Evolutionary conservation across 176 grass and related monocot species (phyloP), one percentile per base, ranked within the genome.

Genomic region (Juncus inflexus): DNA sequence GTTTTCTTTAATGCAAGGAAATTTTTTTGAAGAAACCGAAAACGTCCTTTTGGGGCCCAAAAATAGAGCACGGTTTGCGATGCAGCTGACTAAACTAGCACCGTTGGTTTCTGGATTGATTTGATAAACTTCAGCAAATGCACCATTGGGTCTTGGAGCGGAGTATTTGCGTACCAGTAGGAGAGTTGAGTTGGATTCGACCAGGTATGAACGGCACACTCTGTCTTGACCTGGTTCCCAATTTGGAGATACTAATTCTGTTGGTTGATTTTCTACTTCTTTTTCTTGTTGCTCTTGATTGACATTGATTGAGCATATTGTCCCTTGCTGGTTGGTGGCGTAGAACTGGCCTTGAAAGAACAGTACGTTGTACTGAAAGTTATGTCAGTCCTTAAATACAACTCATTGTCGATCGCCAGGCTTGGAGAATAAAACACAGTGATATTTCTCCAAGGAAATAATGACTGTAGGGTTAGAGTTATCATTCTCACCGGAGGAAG

Each of bases 1-100:
- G 40, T 69, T 39, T 14, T 9, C 1, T 6, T 12, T 49, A 66
- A 58, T 60, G 12, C 64, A 69, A 69, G 53, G 53, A 5, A 70
- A 50, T 3, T 71, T 19, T 12, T 8, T 19, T 6, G 4, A 7
- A 2, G 75, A 62, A 7, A 78, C 55, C 1, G 41, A 70, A 12
- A 78, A 1, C 62, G 65, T 69, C 4, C 55, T 6, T 4, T 47
- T 56, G 58, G 3, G 28, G 50, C 58, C n/a, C 2, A 77, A 47
- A 43, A 82, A 82, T 37, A 64, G 6, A n/a, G 73, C 64, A 1
- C 9, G 58, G 9, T 65, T 57, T 15, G 56, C 51, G 9, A 82
- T 66, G n/a, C 55, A 53, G 13, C 2, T 45, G 12, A 77, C 3
- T 6, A 15, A 42, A 3, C 13, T 3, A 53, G 64, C 38, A 13